phyloP scores from a whole-genome alignment of 2,329 filamentous ascomycete genomes.

The Arthrobotrys conoides region DNA sequence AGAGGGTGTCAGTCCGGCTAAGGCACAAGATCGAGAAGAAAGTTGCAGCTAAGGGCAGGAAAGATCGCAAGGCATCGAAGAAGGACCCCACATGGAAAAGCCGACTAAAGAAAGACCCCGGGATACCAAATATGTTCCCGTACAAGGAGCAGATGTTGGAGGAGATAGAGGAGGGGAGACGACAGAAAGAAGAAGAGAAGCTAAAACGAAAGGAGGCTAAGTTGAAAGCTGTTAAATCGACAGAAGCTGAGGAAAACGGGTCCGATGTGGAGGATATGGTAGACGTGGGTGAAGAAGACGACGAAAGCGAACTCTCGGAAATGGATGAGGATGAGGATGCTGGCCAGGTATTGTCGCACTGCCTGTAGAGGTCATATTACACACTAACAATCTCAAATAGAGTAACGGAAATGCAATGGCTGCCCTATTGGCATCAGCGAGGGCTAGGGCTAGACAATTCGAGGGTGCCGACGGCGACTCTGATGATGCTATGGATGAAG shows the following conservation, averaged over 20 bases:
- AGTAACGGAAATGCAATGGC: conserved; percentile 77
- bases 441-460: conserved; percentile 82
- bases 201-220: conserved; percentile 79
- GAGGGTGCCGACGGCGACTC: conserved; percentile 73
- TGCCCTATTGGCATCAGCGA: conserved; percentile 86
- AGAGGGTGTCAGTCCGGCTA: conserved; percentile 88
- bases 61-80: conserved; percentile 88
- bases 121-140: conserved; percentile 96
- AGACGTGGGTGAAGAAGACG: conserved; percentile 70
- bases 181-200: conserved; percentile 84
- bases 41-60: conserved; percentile 89
- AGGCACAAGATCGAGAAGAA: conserved; percentile 97
- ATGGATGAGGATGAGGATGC: conserved; percentile 66
- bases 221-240: conserved; percentile 74
- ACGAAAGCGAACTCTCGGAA: conserved; percentile 72
- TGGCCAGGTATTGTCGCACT: conserved; percentile 37
- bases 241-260: conserved; percentile 71
- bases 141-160: conserved; percentile 96
- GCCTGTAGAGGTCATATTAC: not conserved
- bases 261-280: conserved; percentile 69
- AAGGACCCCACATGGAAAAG: conserved; percentile 98
- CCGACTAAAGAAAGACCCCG: conserved; percentile 95
- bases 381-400: conserved; percentile 32
- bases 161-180: conserved; percentile 90
- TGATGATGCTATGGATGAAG: conserved; percentile 73